phyloP scores from a whole-genome alignment of 108 stramenopile genomes.

The Nitzschia inconspicua region DNA sequence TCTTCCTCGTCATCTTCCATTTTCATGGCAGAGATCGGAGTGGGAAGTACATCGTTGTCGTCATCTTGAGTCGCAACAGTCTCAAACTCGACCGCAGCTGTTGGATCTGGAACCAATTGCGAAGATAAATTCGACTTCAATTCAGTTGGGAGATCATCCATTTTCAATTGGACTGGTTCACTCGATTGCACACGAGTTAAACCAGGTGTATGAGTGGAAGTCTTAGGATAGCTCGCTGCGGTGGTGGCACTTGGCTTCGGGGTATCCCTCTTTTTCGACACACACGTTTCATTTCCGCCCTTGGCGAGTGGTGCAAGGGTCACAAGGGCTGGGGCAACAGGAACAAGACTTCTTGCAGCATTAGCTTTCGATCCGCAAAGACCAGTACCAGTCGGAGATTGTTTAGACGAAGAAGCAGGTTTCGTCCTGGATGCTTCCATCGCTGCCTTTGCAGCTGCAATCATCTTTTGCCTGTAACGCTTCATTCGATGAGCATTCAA shows the following conservation, averaged over 20 bases:
- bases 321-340: too few species aligned
- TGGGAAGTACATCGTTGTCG: background rate
- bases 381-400: background rate
- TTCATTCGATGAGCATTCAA: slow-evolving; percentile 59
- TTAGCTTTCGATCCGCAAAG: background rate
- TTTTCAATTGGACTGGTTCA: too few species aligned
- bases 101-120: background rate
- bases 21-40: slow-evolving; percentile 4
- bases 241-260: too few species aligned
- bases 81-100: background rate
- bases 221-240: too few species aligned
- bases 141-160: too few species aligned
- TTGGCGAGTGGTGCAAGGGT: too few species aligned
- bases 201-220: too few species aligned
- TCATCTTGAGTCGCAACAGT: background rate
- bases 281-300: too few species aligned
- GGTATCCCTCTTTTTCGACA: too few species aligned
- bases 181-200: too few species aligned
- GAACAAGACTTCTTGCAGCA: background rate
- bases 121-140: too few species aligned
- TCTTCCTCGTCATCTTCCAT: background rate
- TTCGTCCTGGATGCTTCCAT: background rate
- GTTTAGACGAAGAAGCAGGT: background rate
- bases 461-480: slow-evolving; percentile 28
- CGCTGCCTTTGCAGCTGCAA: slow-evolving; percentile 12